Percentiles rank a stretch among this genome's conserved stretches.
These are phyloP conservation scores for Coemansia sp. DNA, from an alignment of 192 early-diverging fungal genomes.

Conservation along the genomic window DNA sequence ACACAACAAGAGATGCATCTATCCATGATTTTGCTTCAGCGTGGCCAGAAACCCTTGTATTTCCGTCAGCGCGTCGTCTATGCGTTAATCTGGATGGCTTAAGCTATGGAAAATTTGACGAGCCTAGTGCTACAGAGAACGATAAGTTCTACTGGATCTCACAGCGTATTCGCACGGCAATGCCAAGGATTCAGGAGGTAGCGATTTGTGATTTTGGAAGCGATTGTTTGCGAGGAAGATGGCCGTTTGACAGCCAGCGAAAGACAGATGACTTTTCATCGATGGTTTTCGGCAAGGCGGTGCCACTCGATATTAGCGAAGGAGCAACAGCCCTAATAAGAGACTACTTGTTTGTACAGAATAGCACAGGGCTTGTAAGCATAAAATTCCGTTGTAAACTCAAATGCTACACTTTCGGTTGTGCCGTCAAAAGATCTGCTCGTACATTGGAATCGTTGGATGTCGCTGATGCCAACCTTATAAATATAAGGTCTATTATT, in stretches of 20 bases:
- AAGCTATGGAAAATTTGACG: background rate
- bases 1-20: too few species aligned
- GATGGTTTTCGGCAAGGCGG: background rate
- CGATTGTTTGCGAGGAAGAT: too few species aligned
- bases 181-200: background rate
- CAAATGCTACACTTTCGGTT: too few species aligned
- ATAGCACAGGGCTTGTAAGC: too few species aligned
- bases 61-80: background rate
- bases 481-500: background rate
- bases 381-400: too few species aligned
- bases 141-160: background rate
- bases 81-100: background rate
- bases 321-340: too few species aligned
- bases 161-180: background rate
- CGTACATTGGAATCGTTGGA: background rate
- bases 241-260: too few species aligned
- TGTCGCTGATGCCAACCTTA: background rate
- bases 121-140: background rate
- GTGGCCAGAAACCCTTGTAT: background rate
- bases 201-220: too few species aligned
- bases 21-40: background rate
- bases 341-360: too few species aligned
- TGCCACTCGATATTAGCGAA: too few species aligned
- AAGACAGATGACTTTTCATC: too few species aligned
- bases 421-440: background rate